Evolutionary conservation across 331 rosid genomes (phyloP), one percentile per base, ranked within the genome.

Genomic region (Quercus tomentella): DNA sequence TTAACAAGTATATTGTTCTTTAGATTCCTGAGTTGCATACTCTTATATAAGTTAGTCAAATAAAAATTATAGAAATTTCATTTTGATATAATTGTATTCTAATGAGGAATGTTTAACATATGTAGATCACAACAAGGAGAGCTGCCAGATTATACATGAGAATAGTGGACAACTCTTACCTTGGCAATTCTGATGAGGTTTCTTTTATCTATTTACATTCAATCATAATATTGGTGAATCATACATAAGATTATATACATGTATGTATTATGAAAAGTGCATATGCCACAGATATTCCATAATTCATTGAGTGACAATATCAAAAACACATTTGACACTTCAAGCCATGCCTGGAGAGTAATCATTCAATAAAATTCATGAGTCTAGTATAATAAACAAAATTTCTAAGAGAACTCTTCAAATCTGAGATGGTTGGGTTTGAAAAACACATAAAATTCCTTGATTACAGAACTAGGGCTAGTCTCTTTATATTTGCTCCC

Each of bases 151-250:
- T 88, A 78, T 89, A 87, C 86, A 88, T 89, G 97, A 82, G 78
- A 79, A 79, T 77, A 33, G 94, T 91, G 87, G 98, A 91, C 71
- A 77, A 83, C 76, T 91, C 95, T 54, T 79, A 84, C 58, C 84
- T 93, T 57, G 95, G 95, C 4, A 86, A 75, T 81, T 90, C 90
- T 66, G 93, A 92, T 78, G 90, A 90, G 91, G 97, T 90, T 56
- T 75, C 89, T 73, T 55, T 25, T 56, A 84, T 78, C 31, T 23
- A 41, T 55, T 7, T 43, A 18, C 72, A 8, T 72, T 33, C 74
- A 61, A 11, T 71, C 56, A 61, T 56, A 76, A 43, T 11, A 66
- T 70, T 58, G 43, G 54, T 37, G 35, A 49, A 31, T 41, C 61
- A 37, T 37, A 35, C 18, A 58, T 58, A 11, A 1, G 66, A 11